phyloP scores from a whole-genome alignment of 208 protist species.

The Crithidia expoeki region DNA sequence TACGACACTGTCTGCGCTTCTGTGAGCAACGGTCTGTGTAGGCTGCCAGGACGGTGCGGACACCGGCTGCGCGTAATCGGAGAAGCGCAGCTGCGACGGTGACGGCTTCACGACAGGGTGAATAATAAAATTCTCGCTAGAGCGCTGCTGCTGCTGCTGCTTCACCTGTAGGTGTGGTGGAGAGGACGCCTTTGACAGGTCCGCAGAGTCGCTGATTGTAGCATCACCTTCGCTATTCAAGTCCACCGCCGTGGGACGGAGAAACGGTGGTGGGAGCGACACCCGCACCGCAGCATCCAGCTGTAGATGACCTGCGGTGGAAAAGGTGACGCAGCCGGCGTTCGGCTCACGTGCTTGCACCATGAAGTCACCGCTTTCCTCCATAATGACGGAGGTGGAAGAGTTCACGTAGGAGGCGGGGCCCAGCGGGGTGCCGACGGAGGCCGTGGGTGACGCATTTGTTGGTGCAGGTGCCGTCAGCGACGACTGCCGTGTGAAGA shows the following conservation, averaged over 20 bases:
- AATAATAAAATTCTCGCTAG: not conserved
- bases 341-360: conserved; percentile 36
- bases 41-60: too few species aligned
- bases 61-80: conserved; percentile 24
- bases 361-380: conserved; percentile 54
- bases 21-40: too few species aligned
- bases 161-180: not conserved
- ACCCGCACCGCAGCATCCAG: conserved; percentile 44
- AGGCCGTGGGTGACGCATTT: not conserved
- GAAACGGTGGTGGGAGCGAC: conserved; percentile 27
- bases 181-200: too few species aligned
- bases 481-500: conserved; percentile 49
- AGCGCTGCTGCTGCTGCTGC: not conserved
- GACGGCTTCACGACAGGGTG: conserved; percentile 8
- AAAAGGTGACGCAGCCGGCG: conserved; percentile 51
- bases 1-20: not conserved
- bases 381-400: conserved; percentile 41
- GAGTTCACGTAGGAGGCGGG: conserved; percentile 27
- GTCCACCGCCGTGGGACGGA: not conserved
- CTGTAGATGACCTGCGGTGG: conserved; percentile 43
- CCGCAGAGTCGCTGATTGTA: too few species aligned
- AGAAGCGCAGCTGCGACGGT: conserved; percentile 26
- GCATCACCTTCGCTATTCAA: too few species aligned
- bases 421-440: conserved; percentile 23
- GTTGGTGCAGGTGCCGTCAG: not conserved